Evolutionary conservation across 2,329 filamentous ascomycete species (phyloP).

Genomic region (Diplodia scrobiculata): DNA sequence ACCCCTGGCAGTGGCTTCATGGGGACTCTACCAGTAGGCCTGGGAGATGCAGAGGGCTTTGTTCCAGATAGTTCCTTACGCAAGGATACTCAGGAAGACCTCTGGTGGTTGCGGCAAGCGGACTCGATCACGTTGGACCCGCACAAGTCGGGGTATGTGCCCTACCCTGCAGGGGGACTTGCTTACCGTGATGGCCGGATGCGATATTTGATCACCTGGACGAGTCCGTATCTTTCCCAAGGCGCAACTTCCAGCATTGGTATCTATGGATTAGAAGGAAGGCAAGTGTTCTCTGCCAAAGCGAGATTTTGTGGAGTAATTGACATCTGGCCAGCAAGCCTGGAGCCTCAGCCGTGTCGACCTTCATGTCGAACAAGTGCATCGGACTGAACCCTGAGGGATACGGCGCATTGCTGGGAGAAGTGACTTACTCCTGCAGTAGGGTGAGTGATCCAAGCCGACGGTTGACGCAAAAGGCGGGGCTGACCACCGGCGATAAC

Average conservation of each 20-base stretch:
- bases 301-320: neutral
- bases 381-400: constrained; percentile 49
- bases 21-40: constrained; percentile 37
- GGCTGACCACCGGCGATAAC: neutral
- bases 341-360: constrained; percentile 51
- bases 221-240: constrained; percentile 46
- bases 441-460: constrained; percentile 36
- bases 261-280: constrained; percentile 52
- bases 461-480: neutral
- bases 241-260: constrained; percentile 48
- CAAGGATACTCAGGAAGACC: constrained; percentile 45
- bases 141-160: constrained; percentile 53
- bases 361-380: constrained; percentile 51
- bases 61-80: constrained; percentile 45
- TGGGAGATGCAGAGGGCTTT: constrained; percentile 37
- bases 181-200: constrained; percentile 51
- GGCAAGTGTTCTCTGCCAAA: constrained; percentile 34
- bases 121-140: constrained; percentile 55
- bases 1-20: constrained; percentile 31
- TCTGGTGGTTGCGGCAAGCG: constrained; percentile 46
- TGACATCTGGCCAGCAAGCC: constrained; percentile 45
- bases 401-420: constrained; percentile 49
- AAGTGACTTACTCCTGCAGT: constrained; percentile 51
- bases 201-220: constrained; percentile 52
- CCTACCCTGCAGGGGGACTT: constrained; percentile 52